Evolutionary conservation across 352 stramenopile genomes (phyloP), one percentile per base, ranked within the genome.

Genomic region (Pythium folliculosum): DNA sequence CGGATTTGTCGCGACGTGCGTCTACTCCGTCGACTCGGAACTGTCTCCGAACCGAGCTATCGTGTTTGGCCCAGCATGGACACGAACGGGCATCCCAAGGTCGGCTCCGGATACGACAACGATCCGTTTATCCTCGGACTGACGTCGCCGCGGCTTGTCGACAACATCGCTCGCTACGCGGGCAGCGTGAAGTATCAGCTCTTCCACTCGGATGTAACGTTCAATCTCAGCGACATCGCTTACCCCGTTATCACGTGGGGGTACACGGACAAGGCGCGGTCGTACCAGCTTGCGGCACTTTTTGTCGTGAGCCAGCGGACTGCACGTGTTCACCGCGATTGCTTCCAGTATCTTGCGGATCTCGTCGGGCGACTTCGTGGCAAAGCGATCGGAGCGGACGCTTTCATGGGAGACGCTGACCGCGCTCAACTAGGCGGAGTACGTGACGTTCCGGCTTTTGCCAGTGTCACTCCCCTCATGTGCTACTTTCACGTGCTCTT

Each of bases 401-500:
- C 5, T 5, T 17, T 62, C 22, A 53, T 62, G 55, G 43, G 55
- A 5, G 55, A 62, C 16, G 40, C 55, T 2, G 55, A 62, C 19
- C 40, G 53, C 6, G 55, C 55, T 9, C 55, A 62, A 13, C 43
- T 13, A 62, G 21, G n/a, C n/a, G 10, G 55, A 22, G 1, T 62
- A 44, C 19, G 3, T 14, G 2, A 62, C 35, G 8, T 62, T 13
- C 40, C 43, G 5, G 55, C 52, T 16, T 44, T 62, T 4, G 13
- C 23, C 0, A 21, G 43, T 1, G 38, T 9, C 0, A 62, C 21
- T 0, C 6, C 44, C 38, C 25, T 62, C 13, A 62, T 62, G 55
- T 62, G 55, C 17, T 62, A 53, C 22, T 62, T 62, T 16, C 55
- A 62, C 19, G 55, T 62, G 4, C 40, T 62, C 5, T 53, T 44